Conservation (phyloP, 177 flowering plant species). For the Telopea speciosissima region DNA sequence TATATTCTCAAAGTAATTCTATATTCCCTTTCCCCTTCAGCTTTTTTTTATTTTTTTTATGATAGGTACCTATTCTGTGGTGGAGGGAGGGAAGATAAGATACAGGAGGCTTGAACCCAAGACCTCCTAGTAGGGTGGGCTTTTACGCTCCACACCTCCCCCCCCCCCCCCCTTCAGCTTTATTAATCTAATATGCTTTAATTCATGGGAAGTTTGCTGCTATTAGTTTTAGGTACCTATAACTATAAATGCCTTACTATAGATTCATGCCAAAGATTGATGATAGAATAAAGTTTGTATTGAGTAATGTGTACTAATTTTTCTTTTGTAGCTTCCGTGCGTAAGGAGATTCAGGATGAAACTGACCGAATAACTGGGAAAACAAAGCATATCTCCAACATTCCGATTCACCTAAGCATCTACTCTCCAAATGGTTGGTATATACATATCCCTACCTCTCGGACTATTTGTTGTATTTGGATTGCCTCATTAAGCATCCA, state of each 20-base stretch:
- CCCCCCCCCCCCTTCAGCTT: not conserved
- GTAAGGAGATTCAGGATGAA: constrained; percentile 89
- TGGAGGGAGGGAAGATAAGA: too few relatives aligned
- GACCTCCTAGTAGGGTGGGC: too few relatives aligned
- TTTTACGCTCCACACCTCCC: too few relatives aligned
- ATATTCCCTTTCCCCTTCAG: not conserved
- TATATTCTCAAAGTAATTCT: not conserved
- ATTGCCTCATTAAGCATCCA: not conserved
- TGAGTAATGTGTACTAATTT: constrained; percentile 3
- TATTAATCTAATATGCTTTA: too few relatives aligned
- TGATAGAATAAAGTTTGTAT: not conserved
- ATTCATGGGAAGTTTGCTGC: not conserved
- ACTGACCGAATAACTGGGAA: constrained; percentile 95
- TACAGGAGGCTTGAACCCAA: too few relatives aligned
- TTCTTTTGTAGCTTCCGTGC: constrained; percentile 67
- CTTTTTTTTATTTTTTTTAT: too few relatives aligned
- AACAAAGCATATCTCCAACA: constrained; percentile 74
- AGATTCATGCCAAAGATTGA: not conserved
- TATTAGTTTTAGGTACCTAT: too few relatives aligned
- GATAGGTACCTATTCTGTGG: too few relatives aligned
- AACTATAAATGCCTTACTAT: too few relatives aligned
- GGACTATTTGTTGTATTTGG: not conserved
- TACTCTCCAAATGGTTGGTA: constrained; percentile 93
- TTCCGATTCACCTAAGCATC: constrained; percentile 93
- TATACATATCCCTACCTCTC: constrained; percentile 3